Evolutionary conservation across 768 basidiomycete genomes (phyloP), one percentile per base, ranked within the genome.

Genomic region (Trametopsis cervina): DNA sequence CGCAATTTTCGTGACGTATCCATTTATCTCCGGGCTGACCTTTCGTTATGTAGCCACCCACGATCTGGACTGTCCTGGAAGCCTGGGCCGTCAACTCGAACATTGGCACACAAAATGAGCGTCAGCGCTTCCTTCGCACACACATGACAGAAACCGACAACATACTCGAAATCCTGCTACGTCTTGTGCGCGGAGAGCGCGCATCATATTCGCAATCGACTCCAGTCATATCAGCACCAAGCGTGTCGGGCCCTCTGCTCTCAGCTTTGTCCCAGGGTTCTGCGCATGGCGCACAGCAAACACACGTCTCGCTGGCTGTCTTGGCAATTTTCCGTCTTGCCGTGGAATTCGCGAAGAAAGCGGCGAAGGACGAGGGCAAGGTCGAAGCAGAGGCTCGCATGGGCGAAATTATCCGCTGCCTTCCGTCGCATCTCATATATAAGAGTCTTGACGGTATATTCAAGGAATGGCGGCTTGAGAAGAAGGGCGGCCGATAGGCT

Each of bases 371-470:
- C 54, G 75, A 80, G 64, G 85, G 83, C 12, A 84, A 81, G 63
- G 60, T 51, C 4, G 85, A 89, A 63, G 82, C 83, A 1, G 85
- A 91, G 63, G 79, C 79, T 55, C 76, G 78, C 50, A 73, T 91
- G 26, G 85, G 88, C 15, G 93, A 97, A 67, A 89, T 99, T 55
- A 85, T 99, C 51, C 75, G 90, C 59, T 85, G 81, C 60, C 62
- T 99, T 53, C 95, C 96, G 25, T 81, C 83, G 24, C 85, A 90
- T 62, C 70, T 95, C 55, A 76, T 94, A 52, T 88, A 89, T 69
- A 89, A 89, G 68, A 89, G 88, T 60, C 65, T 97, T 63, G 96
- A 99, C 66, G 88, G 89, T 24, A 88, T 97, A 58, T 97, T 93
- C 70, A 89, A 89, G 62, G 92, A 95, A 62, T 90, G 88, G 88